Base-by-base conservation (phyloP, 2,329 filamentous ascomycete genomes). In the Hypoxylon sp. region DNA sequence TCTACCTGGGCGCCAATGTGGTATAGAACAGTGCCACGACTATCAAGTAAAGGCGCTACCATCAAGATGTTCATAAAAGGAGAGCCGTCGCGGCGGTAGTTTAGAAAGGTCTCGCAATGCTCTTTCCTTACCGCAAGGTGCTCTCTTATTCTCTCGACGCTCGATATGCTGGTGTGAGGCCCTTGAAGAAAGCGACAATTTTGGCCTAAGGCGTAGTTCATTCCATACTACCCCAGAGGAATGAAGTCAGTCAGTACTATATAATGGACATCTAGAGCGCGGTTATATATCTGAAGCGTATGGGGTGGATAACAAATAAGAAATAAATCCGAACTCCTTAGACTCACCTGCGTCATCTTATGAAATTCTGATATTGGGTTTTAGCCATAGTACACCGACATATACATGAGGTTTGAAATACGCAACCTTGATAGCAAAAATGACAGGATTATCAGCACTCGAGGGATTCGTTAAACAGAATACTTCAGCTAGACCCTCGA, bases 171-270 rank as follows among this genome's bases (percentile, higher is more conserved):
- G 5, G 92, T 94, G 73, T 87, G 87, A 0, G 91, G 91, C 0
- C 92, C 92, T 77, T 94, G 92, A 1, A 94, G 85, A 73, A 94
- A 94, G 6, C 92, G 88, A 73, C 92, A 94, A 70, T 94, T 94
- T 33, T 91, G 88, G 0, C 92, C 92, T 17, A 94, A 86, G 2
- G 90, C 87, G 75, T 94, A 93, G 62, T 84, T 86, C 80, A 92
- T 88, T 3, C 91, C 91, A 74, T 94, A 94, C 71, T 94, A 90
- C 9, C 22, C 5, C 5, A 31, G 29, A 9, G 1, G 29, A 35
- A 13, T 37, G 2, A 4, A 29, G 9, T 68, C 35, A 61, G 56
- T 22, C 33, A 24, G 9, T n/a, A 13, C 17, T 14, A n/a, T 53
- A 9, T 29, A 8, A 2, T 2, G 2, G 8, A 31, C 6, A 33